A percentile compares a stretch with the other conserved stretches of the same genome.
Conservation (phyloP, 2,329 filamentous ascomycete genomes). For the Onygenales sp. region DNA sequence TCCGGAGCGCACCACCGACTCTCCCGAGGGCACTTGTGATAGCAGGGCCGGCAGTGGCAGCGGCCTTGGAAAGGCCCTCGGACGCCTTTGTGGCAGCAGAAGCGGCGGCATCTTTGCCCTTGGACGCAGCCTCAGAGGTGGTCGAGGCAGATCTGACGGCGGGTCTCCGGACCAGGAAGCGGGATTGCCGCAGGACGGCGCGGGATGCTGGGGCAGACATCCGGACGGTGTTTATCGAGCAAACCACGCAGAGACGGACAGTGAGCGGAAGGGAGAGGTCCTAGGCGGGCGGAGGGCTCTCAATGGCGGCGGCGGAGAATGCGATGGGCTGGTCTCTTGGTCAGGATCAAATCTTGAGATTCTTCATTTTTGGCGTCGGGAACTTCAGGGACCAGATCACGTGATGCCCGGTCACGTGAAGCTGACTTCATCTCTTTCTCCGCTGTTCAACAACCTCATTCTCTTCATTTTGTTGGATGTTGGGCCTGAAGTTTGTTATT, state of each 20-base stretch:
- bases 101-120: slow-evolving; percentile 35
- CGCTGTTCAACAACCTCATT: not conserved
- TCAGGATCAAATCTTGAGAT: slow-evolving; percentile 25
- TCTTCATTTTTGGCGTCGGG: slow-evolving; percentile 25
- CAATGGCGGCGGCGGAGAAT: slow-evolving; percentile 29
- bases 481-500: too few species aligned
- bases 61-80: slow-evolving; percentile 73
- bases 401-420: not conserved
- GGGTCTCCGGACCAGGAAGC: slow-evolving; percentile 37
- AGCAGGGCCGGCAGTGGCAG: slow-evolving; percentile 68
- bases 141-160: slow-evolving; percentile 39
- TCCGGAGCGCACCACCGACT: slow-evolving; percentile 56
- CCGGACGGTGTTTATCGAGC: slow-evolving; percentile 18
- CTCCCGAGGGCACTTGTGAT: slow-evolving; percentile 63
- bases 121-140: slow-evolving; percentile 35
- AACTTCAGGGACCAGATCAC: slow-evolving; percentile 28
- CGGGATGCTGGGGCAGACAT: slow-evolving; percentile 36
- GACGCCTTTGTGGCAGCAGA: slow-evolving; percentile 54
- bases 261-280: slow-evolving; percentile 18
- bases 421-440: not conserved
- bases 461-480: too few species aligned
- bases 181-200: slow-evolving; percentile 38
- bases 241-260: slow-evolving; percentile 14
- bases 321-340: slow-evolving; percentile 23
- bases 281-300: slow-evolving; percentile 25